These are phyloP conservation scores for Eucalyptus regnans DNA, from an alignment of 345 rosid species.

Conservation along the genomic window DNA sequence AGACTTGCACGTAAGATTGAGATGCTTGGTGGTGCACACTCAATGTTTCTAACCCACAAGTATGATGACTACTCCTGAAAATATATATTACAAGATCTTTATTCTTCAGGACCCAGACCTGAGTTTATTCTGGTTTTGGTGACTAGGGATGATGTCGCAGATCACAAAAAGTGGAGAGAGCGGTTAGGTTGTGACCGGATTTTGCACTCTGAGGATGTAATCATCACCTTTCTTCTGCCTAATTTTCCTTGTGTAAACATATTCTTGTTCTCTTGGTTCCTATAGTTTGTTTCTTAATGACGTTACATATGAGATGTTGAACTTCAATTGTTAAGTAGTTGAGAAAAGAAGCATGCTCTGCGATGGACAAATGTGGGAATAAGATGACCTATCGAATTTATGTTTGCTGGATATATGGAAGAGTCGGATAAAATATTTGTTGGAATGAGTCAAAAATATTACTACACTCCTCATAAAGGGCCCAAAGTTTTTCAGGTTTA, in stretches of 20 bases:
- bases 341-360: neutral
- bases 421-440: neutral
- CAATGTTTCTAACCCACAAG: slow-evolving; percentile 61
- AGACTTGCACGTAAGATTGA: slow-evolving; percentile 39
- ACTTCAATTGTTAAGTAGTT: neutral
- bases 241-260: neutral
- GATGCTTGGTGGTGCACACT: slow-evolving; percentile 39
- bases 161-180: slow-evolving; percentile 53
- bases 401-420: neutral
- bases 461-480: neutral
- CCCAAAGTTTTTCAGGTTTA: neutral
- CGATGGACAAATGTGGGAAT: neutral
- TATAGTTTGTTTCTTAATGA: neutral
- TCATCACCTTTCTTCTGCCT: neutral
- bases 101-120: neutral
- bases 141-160: slow-evolving; percentile 60
- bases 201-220: slow-evolving; percentile 48
- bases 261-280: neutral
- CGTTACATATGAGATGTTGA: neutral
- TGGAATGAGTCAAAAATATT: neutral
- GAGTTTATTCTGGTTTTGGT: slow-evolving; percentile 2
- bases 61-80: neutral
- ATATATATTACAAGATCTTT: neutral
- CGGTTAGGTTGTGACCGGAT: slow-evolving; percentile 34
- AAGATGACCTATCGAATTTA: neutral